Evolutionary conservation across 2,329 filamentous ascomycete species (phyloP), one percentile per base, ranked within the genome.

Genomic region (Ophiosphaerella herpotricha): DNA sequence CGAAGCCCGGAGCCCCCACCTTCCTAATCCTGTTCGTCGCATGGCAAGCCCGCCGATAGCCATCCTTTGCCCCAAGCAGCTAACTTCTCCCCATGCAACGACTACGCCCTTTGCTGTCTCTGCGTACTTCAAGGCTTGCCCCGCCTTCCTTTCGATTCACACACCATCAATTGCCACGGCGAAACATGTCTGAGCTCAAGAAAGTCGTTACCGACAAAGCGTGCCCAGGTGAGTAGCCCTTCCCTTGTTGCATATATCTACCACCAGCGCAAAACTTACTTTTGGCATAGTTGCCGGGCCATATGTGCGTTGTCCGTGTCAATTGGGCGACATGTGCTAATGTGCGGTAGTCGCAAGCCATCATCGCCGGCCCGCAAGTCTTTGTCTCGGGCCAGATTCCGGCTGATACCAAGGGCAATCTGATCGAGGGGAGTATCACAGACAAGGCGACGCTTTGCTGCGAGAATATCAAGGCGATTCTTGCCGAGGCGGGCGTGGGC

Each of bases 401-500:
- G 56, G 84, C 85, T 58, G 85, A 88, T 70, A 76, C 80, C 38
- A 73, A 76, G 46, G 83, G 82, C 55, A 80, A 83, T 58, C 77
- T 89, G 46, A 78, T 88, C 55, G 77, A 83, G 39, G 87, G 86
- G 43, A 82, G 78, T 67, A 83, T 90, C 61, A 81, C 83, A 48
- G 82, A 91, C 63, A 84, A 87, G 73, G 90, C 88, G 63, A 82
- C 83, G 58, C 82, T 82, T 64, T 88, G 84, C 79, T 87, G 87
- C 76, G 81, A 88, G 75, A 96, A 95, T 77, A 83, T 97, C 68
- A 82, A 87, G 74, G 89, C 89, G 37, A 90, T 97, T 49, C 85
- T 97, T 43, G 83, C 85, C 53, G 90, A 87, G 64, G 91, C 91
- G 21, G 91, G 90, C 46, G 92, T 89, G 18, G 84, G 82, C 44